These are phyloP conservation scores for Decorospora gaudefroyi DNA, from an alignment of 2,329 filamentous ascomycete species.

Conservation along the genomic window DNA sequence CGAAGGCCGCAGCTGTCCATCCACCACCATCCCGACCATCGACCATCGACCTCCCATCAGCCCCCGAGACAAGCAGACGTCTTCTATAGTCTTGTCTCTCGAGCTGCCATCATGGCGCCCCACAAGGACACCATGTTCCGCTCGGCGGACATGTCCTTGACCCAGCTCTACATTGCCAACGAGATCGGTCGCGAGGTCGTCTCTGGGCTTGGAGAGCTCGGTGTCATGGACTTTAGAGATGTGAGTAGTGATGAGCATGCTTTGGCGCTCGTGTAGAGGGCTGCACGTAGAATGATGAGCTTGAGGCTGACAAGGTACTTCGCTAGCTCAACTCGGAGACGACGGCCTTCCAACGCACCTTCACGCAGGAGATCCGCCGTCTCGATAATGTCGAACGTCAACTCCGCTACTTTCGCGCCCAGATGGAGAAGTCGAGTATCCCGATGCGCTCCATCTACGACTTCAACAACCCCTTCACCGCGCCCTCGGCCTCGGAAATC, in stretches of 20 bases:
- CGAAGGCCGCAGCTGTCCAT: slow-evolving; percentile 34
- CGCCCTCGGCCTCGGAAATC: slow-evolving; percentile 91
- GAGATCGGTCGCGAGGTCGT: slow-evolving; percentile 98
- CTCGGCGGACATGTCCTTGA: slow-evolving; percentile 99
- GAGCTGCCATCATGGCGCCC: slow-evolving; percentile 60
- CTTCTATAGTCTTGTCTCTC: slow-evolving; percentile 31
- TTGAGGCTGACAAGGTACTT: slow-evolving; percentile 33
- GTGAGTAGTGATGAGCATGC: slow-evolving; percentile 59
- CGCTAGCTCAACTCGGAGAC: slow-evolving; percentile 85
- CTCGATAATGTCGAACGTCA: slow-evolving; percentile 98
- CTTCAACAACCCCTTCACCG: slow-evolving; percentile 82
- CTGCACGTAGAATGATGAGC: slow-evolving; percentile 23
- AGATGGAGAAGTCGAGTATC: slow-evolving; percentile 93
- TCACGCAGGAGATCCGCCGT: slow-evolving; percentile 94
- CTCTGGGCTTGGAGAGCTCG: slow-evolving; percentile 92
- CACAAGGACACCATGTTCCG: slow-evolving; percentile 93
- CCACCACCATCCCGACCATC: slow-evolving; percentile 34
- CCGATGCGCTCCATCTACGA: slow-evolving; percentile 87
- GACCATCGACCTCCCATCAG: slow-evolving; percentile 22
- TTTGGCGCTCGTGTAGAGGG: slow-evolving; percentile 22
- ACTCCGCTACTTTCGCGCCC: slow-evolving; percentile 89
- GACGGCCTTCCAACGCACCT: slow-evolving; percentile 94
- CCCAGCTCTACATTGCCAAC: slow-evolving; percentile 98
- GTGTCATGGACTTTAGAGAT: slow-evolving; percentile 95
- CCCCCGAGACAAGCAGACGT: slow-evolving; percentile 32